Base-by-base conservation (phyloP, 176 grass and related monocot genomes). In the Dactylis glomerata region DNA sequence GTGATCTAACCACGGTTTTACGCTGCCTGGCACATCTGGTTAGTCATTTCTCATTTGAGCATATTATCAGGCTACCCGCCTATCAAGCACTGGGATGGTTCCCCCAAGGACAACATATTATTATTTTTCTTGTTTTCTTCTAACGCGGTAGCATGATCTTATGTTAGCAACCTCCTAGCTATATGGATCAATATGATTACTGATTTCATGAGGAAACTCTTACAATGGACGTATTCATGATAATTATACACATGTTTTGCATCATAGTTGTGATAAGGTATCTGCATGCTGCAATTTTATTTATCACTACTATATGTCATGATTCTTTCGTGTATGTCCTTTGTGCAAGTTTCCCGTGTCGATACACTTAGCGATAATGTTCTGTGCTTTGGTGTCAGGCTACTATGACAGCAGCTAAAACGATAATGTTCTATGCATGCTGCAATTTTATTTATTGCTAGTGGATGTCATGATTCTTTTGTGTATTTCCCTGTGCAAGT, bases 391-490 rank as follows among this genome's bases (percentile, higher is more conserved):
- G 15, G 26, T 74, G 20, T 78, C 69, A 99, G 97, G 97, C 97
- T 86, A 99, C 97, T 72, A 87, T 99, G 78, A 95, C 94, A 84
- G 97, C 97, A 40, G 93, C 93, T 36, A 99, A 99, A 89, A 94
- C 97, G 76, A 96, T 96, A n/a, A n/a, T n/a, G n/a, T n/a, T n/a
- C n/a, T n/a, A n/a, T n/a, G n/a, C n/a, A n/a, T n/a, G n/a, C n/a
- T n/a, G n/a, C n/a, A n/a, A n/a, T n/a, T n/a, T n/a, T n/a, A n/a
- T n/a, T n/a, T n/a, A n/a, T n/a, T n/a, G n/a, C 14, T 45, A 28
- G 28, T 77, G 36, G 10, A 77, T 77, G 30, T 34, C 9, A 75
- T 37, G 1, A 30, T 17, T 56, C 33, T 0, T 1, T 72, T 78
- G 40, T 16, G 49, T 61, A 65, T 49, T 78, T 82, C 19, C 5